Percentiles rank a stretch among this genome's conserved stretches.
These are phyloP conservation scores for Tylopilus plumbeoviolaceoides DNA, from an alignment of 768 basidiomycete genomes.

Conservation along the genomic window DNA sequence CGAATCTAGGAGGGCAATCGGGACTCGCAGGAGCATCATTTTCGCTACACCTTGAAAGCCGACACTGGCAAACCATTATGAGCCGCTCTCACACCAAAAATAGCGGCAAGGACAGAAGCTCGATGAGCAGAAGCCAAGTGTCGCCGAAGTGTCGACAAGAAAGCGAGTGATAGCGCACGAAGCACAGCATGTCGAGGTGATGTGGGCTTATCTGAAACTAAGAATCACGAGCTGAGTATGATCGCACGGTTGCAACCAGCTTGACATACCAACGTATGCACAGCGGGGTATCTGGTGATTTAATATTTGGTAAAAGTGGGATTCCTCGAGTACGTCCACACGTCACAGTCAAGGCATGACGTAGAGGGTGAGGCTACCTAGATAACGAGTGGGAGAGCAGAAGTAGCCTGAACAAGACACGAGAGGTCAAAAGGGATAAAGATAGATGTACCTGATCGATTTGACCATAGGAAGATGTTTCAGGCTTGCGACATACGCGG, in stretches of 20 bases:
- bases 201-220: background rate
- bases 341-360: slow-evolving; percentile 1
- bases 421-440: background rate
- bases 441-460: background rate
- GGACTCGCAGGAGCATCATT: background rate
- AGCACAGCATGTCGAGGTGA: background rate
- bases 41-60: background rate
- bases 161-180: background rate
- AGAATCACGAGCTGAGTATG: background rate
- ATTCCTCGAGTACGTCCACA: background rate
- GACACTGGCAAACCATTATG: too few species aligned
- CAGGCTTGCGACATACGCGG: background rate
- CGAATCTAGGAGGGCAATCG: background rate
- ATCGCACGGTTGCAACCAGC: background rate
- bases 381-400: slow-evolving; percentile 9
- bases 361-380: background rate
- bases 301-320: background rate
- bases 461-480: slow-evolving; percentile 1
- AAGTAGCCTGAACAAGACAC: slow-evolving; percentile 3
- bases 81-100: background rate
- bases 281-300: background rate
- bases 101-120: background rate
- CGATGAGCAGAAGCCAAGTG: background rate
- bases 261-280: background rate
- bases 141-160: background rate